Evolutionary conservation across 2,329 filamentous ascomycete species (phyloP), one percentile per base, ranked within the genome.

Genomic region (Stachybotrys echinatus): DNA sequence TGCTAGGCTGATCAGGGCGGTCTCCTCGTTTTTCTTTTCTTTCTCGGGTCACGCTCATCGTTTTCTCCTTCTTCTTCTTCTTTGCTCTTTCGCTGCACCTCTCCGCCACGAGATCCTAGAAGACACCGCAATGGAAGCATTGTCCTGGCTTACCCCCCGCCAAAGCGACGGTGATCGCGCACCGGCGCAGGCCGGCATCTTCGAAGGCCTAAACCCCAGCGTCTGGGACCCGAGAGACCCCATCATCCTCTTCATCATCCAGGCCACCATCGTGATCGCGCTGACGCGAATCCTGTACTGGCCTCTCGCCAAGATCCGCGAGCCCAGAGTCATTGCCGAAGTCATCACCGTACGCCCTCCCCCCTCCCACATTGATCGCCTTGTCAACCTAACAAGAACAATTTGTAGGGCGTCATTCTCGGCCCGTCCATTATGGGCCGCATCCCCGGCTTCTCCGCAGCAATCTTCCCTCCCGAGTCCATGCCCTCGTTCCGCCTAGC

Each of bases 341-440:
- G 88, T 94, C 51, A 83, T 92, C 49, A 88, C 86, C 17, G 27
- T 5, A 34, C n/a, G n/a, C n/a, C n/a, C n/a, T n/a, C n/a, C n/a
- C n/a, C n/a, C n/a, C n/a, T n/a, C n/a, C n/a, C n/a, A n/a, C n/a
- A n/a, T n/a, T n/a, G n/a, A n/a, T n/a, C n/a, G n/a, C n/a, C n/a
- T n/a, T n/a, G n/a, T n/a, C n/a, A n/a, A n/a, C n/a, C n/a, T n/a
- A n/a, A n/a, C n/a, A n/a, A n/a, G n/a, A n/a, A n/a, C n/a, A n/a
- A n/a, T n/a, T n/a, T n/a, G n/a, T n/a, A n/a, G n/a, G 89, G 88
- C 48, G 89, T 94, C 61, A 68, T 96, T 37, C 77, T 96, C 1
- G 91, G 91, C 4, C 91, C 91, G 1, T 94, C 91, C 0, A 87
- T 95, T 19, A 87, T 95, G 83, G 90, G 90, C 61, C 84, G 87